Evolutionary conservation across 495 filamentous ascomycete genomes (phyloP), one percentile per base, ranked within the genome.

Genomic region (Penicillium lividum): DNA sequence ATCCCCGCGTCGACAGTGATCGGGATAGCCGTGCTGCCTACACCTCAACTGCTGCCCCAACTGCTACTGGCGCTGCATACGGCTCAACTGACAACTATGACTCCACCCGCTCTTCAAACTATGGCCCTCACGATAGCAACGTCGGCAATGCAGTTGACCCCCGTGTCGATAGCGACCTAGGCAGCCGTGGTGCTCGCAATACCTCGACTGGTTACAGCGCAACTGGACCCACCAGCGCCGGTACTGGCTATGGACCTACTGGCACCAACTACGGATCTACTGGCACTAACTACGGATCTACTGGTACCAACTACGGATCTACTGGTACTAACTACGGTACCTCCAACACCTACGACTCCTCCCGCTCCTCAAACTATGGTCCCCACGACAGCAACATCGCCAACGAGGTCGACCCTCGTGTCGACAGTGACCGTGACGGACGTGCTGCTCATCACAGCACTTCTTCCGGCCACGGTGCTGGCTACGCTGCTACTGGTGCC

Each of bases 121-220:
- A 70, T 25, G 78, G 77, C 28, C 78, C 76, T 33, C 78, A 80
- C 43, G 22, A 66, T 45, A 74, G 74, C 56, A 77, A 81, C 57
- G 52, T 78, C 16, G 70, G 61, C 28, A 80, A 80, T 65, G 69
- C 71, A 51, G 53, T 66, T 30, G 82, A 86, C 59, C 82, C 82
- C 18, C 74, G 78, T 27, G 74, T 82, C 8, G 75, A 81, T 57
- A 73, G 56, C 33, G 53, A 56, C 18, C 56, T 34, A 36, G 55
- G 50, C 34, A 27, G n/a, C 15, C 59, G 53, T 16, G 54, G n/a
- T 28, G 11, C 10, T 16, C 50, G 13, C 31, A 52, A 36, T 27
- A 11, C 29, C 13, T 33, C n/a, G 15, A 40, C 38, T 40, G 38
- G 38, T 6, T 40, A 5, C 38, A 15, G 38, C 3, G 15, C 38